Percentiles rank a stretch among this genome's conserved stretches.
These are phyloP conservation scores for Clarireedia homoeocarpa DNA, from an alignment of 2,329 filamentous ascomycete genomes.

Conservation along the genomic window DNA sequence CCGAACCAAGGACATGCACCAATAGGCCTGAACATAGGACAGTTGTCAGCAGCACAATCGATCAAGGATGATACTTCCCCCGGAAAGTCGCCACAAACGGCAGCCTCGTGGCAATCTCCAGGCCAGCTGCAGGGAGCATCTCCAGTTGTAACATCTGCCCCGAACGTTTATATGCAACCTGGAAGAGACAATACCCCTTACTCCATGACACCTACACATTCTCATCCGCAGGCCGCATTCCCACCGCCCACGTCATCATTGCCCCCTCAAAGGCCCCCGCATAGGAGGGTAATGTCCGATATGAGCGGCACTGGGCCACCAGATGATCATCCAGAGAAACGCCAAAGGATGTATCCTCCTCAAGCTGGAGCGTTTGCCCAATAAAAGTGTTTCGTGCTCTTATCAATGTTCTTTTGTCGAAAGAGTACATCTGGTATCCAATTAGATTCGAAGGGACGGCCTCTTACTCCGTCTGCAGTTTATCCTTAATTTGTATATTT, in stretches of 20 bases:
- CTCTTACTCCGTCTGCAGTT: neutral
- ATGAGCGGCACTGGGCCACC: conserved; percentile 19
- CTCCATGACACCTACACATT: conserved; percentile 24
- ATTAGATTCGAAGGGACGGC: neutral
- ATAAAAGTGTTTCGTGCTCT: neutral
- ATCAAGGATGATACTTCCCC: conserved; percentile 29
- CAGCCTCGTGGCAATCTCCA: conserved; percentile 28
- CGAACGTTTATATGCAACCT: conserved; percentile 21
- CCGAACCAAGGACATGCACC: conserved; percentile 19
- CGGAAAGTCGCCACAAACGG: conserved; percentile 28
- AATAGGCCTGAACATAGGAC: conserved; percentile 26
- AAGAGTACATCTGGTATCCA: neutral
- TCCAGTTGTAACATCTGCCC: conserved; percentile 21
- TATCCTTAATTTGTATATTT: conserved; percentile 7
- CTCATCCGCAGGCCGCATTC: conserved; percentile 19
- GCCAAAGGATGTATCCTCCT: conserved; percentile 27
- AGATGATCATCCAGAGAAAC: conserved; percentile 27
- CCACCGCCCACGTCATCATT: conserved; percentile 11
- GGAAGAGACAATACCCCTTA: conserved; percentile 25
- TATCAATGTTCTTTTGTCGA: neutral
- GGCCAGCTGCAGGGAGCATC: conserved; percentile 25
- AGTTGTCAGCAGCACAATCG: conserved; percentile 22
- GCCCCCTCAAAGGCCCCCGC: conserved; percentile 17
- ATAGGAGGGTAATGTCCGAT: conserved; percentile 27
- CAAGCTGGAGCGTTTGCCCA: conserved; percentile 18